Evolutionary conservation across 148 eudicot genomes (phyloP), one percentile per base, ranked within the genome.

Genomic region (Bassia scoparia): DNA sequence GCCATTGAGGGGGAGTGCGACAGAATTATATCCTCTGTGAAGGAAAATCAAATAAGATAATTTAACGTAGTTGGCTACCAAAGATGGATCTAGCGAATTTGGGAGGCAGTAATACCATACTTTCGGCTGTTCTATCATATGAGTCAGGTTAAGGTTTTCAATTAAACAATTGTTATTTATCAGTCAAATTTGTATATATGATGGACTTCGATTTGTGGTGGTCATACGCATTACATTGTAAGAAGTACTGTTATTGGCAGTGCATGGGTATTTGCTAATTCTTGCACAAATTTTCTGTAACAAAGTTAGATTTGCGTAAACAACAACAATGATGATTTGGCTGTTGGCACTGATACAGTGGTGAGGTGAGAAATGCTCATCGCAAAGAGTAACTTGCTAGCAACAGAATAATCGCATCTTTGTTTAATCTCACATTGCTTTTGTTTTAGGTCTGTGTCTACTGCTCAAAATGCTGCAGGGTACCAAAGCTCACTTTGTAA

Each of bases 41-140:
- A 63, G 82, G 75, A 72, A 68, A 74, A 56, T 72, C 34, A 76
- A 76, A 78, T 68, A 74, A 78, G 77, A 76, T 74, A 64, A 58
- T 90, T 30, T 90, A n/a, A 80, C 72, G 77, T 86, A 66, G 84
- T 82, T 60, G 92, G 96, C 73, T 86, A 84, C 80, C n/a, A 76
- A 78, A 77, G 89, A 90, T 86, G 96, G 96, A 83, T 82, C 90
- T 66, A 85, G 61, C 84, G 87, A 59, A 70, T 90, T 43, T 90
- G 92, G 92, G 87, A 90, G 90, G 87, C 75, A 77, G 88, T 72
- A 69, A 70, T 73, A n/a, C 87, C 90, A 61, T 83, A 80, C 74
- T 80, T 88, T 44, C 66, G 77, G 33, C 88, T 82, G 85, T 70
- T 82, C 77, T 62, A 69, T 78, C 72, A 68, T 86, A 80, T 70